These are phyloP conservation scores for Lactarius pseudohatsudake DNA, from an alignment of 768 basidiomycete genomes.

Conservation along the genomic window DNA sequence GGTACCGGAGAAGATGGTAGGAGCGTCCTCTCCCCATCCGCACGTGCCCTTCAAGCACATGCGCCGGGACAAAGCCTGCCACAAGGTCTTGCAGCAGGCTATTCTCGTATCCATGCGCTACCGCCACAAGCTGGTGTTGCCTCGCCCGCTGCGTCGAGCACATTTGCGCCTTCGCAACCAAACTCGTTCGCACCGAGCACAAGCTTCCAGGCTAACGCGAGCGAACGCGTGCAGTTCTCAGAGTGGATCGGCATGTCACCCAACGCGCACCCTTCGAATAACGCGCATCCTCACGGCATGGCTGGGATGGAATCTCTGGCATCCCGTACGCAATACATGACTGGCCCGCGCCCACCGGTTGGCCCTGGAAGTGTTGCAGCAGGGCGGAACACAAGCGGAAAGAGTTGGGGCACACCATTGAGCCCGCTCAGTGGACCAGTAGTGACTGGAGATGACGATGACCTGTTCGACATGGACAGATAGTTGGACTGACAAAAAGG, in stretches of 20 bases:
- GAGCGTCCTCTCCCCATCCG: conserved; percentile 57
- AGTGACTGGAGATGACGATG: conserved; percentile 62
- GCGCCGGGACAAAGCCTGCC: conserved; percentile 91
- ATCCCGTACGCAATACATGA: conserved; percentile 55
- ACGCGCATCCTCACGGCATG: conserved; percentile 33
- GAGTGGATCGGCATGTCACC: conserved; percentile 38
- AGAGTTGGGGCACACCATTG: conserved; percentile 43
- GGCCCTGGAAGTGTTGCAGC: conserved; percentile 29
- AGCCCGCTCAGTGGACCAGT: conserved; percentile 66
- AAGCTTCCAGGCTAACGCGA: conserved; percentile 32
- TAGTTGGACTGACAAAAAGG: conserved; percentile 29
- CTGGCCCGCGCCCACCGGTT: conserved; percentile 32
- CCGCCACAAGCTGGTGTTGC: conserved; percentile 40
- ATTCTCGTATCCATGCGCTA: conserved; percentile 83
- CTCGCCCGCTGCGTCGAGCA: conserved; percentile 39
- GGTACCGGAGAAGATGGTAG: conserved; percentile 34
- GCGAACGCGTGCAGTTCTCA: conserved; percentile 28
- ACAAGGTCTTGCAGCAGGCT: conserved; percentile 88
- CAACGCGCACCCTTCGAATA: conserved; percentile 31
- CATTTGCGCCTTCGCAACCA: conserved; percentile 34
- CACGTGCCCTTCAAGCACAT: conserved; percentile 81
- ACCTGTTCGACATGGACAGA: conserved; percentile 68
- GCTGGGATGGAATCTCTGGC: conserved; percentile 52
- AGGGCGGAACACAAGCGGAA: conserved; percentile 35
- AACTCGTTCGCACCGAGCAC: conserved; percentile 32